A percentile compares a stretch with the other conserved stretches of the same genome.
phyloP scores from a whole-genome alignment of 1,284 basidiomycete species.

The Exobasidium cylindrosporum region DNA sequence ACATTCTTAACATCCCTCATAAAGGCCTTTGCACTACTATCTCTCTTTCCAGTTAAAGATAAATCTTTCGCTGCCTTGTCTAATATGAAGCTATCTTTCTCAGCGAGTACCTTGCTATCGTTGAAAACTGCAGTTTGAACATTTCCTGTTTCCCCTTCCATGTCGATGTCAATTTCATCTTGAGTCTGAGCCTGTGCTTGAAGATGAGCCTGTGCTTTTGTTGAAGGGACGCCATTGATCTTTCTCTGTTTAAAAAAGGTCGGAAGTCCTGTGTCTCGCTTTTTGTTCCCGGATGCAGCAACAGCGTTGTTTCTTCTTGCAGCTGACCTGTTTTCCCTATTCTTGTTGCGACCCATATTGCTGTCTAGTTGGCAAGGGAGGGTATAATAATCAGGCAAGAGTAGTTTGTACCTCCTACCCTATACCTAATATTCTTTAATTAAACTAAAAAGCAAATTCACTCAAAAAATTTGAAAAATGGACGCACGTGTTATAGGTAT shows the following conservation, averaged over 20 bases:
- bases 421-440: too few relatives aligned
- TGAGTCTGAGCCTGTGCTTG: neutral
- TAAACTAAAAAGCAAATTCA: too few relatives aligned
- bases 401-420: neutral
- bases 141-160: neutral
- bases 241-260: conserved; percentile 19
- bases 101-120: neutral
- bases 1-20: conserved; percentile 73
- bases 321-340: conserved; percentile 9
- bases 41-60: conserved; percentile 29
- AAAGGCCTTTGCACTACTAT: conserved; percentile 55
- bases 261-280: conserved; percentile 13
- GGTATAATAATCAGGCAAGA: neutral
- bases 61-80: conserved; percentile 12
- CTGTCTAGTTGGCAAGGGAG: neutral
- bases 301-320: neutral
- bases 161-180: neutral
- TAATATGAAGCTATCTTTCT: neutral
- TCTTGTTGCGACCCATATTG: conserved; percentile 13
- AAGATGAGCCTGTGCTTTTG: too few relatives aligned
- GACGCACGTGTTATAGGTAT: too few relatives aligned
- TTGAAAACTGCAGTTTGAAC: neutral
- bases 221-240: neutral
- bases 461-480: too few relatives aligned
- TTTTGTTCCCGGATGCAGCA: conserved; percentile 1